These are phyloP conservation scores for Colletotrichum sp. DNA, from an alignment of 2,329 filamentous ascomycete genomes.

Conservation along the genomic window DNA sequence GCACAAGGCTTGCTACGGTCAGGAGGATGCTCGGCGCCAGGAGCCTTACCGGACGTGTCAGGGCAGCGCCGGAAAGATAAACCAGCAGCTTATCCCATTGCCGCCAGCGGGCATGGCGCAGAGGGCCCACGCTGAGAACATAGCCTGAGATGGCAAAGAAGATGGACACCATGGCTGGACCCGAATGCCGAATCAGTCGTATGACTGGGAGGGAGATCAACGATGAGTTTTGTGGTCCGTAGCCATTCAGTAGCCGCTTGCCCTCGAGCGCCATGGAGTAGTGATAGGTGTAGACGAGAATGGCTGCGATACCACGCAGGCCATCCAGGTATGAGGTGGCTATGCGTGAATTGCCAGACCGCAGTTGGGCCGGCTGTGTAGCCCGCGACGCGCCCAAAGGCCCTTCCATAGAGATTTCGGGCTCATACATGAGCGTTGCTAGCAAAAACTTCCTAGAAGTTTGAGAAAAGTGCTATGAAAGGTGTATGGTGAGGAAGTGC, in stretches of 20 bases:
- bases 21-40: not conserved
- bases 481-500: not conserved
- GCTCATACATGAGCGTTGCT: not conserved
- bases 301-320: not conserved
- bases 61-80: not conserved
- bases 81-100: not conserved
- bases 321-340: not conserved
- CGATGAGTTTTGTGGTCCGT: not conserved
- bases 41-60: not conserved
- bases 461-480: not conserved
- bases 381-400: not conserved
- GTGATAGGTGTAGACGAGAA: not conserved
- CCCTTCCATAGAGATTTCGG: not conserved
- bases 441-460: rapidly evolving
- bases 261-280: not conserved
- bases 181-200: not conserved
- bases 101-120: not conserved
- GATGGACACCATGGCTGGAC: not conserved
- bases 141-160: not conserved
- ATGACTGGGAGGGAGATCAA: not conserved
- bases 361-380: not conserved
- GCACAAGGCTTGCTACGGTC: not conserved
- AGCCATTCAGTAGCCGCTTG: not conserved
- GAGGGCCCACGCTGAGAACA: not conserved
- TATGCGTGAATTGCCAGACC: not conserved